Base-by-base conservation (phyloP, 164 flowering plant species). In the Liriodendron chinense region DNA sequence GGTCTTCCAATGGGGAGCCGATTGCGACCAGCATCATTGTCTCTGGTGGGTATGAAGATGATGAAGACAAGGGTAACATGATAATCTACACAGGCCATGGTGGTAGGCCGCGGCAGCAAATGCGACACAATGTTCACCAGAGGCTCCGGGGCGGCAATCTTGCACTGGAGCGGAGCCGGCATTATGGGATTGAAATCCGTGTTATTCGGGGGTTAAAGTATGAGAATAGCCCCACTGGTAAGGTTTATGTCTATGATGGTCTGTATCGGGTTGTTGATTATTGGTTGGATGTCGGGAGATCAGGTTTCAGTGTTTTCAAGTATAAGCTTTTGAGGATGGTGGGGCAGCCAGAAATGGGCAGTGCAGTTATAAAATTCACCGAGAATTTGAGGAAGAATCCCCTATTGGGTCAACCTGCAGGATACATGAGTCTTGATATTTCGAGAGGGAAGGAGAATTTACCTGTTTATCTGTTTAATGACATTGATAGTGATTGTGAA, bases 41-140 rank as follows among this genome's bases (percentile, higher is more conserved):
- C 26, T 94, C 98, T 0, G 98, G 98, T 48, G 98, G 98, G 26
- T 94, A 94, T 34, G 98, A 94, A 78, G 95, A 94, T 47, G 96
- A 94, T 49, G 93, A 89, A 69, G 98, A 94, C 67, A 78, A 80
- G 0, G 98, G 97, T 0, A 95, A 92, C 64, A 85, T 86, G 69
- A 73, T 94, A 0, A 82, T 91, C 10, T 94, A 94, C 70, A 88
- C 97, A 1, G 98, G 98, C 5, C 98, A 94, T 22, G 98, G 98
- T 18, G 98, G 97, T 25, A 91, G 87, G 49, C 87, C 87, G 43
- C 85, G 86, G 79, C 57, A 73, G 12, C 69, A 78, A 7, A 57
- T 68, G 1, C 83, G 71, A 75, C 91, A 89, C 75, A 81, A 84
- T 66, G 74, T 66, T 72, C 85, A 94, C 73, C 98, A 94, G 84